Evolutionary conservation across 305 asterid genomes (phyloP).

Genomic region (Fraxinus floribunda): DNA sequence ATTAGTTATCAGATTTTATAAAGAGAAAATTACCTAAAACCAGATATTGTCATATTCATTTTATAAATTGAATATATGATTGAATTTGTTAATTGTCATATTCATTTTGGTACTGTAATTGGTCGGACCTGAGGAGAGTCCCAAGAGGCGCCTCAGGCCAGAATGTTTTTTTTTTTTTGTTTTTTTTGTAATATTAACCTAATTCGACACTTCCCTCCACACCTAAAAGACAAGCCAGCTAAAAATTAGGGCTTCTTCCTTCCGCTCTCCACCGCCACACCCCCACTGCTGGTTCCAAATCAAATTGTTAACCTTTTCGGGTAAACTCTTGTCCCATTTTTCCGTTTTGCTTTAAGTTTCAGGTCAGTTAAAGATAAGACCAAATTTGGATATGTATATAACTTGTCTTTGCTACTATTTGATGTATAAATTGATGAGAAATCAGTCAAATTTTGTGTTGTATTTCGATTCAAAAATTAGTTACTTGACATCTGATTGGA

Average conservation of each 20-base stretch:
- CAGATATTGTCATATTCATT: no score
- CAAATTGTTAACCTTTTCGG: background rate
- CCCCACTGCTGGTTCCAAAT: background rate
- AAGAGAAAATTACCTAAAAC: no score
- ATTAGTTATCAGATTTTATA: no score
- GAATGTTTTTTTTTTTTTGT: no score
- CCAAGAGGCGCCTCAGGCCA: no score
- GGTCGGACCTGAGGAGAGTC: no score
- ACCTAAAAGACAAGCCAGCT: background rate
- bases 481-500: background rate
- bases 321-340: background rate
- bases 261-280: background rate
- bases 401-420: background rate
- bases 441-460: background rate
- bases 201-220: no score
- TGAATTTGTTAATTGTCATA: no score
- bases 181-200: no score
- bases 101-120: no score
- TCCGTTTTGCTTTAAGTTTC: background rate
- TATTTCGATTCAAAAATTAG: background rate
- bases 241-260: background rate
- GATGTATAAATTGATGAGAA: background rate
- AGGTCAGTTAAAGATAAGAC: background rate
- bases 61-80: no score
- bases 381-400: background rate